phyloP scores from a whole-genome alignment of 2,329 filamentous ascomycete genomes.

The Dichotomopilus funicola region DNA sequence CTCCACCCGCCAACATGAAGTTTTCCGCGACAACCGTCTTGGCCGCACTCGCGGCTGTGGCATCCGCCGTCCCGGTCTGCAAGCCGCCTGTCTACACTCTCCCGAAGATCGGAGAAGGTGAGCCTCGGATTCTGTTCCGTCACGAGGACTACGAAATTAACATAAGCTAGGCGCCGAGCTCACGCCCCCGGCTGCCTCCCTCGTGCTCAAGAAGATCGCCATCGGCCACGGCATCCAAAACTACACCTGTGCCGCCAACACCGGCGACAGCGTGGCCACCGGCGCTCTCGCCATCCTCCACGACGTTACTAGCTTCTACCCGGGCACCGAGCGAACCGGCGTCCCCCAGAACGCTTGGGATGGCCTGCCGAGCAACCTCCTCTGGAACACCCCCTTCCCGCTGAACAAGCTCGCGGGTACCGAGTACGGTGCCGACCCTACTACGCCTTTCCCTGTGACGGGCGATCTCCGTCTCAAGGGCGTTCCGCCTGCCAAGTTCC shows the following conservation, averaged over 20 bases:
- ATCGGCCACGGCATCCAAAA: conserved; percentile 63
- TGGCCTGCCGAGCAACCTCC: conserved; percentile 34
- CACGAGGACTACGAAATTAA: not conserved
- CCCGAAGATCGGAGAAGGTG: conserved; percentile 17
- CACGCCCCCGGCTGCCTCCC: conserved; percentile 32
- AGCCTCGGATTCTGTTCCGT: not conserved
- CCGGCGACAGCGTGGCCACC: conserved; percentile 30
- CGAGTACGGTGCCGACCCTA: conserved; percentile 37
- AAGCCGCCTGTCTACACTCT: conserved; percentile 15
- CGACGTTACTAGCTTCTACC: conserved; percentile 49
- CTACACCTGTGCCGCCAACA: conserved; percentile 50
- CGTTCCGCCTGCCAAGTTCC: conserved; percentile 33
- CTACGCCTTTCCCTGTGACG: conserved; percentile 38
- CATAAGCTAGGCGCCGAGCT: conserved; percentile 36
- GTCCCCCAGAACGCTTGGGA: conserved; percentile 35
- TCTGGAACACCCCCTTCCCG: conserved; percentile 39
- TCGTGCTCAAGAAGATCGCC: conserved; percentile 47
- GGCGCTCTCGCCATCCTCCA: conserved; percentile 56
- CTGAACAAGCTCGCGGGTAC: conserved; percentile 37
- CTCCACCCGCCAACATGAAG: conserved; percentile 18
- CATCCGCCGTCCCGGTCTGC: conserved; percentile 18
- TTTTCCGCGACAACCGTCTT: conserved; percentile 17
- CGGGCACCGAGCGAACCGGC: conserved; percentile 34
- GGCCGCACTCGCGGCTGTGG: conserved; percentile 19
- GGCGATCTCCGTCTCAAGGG: conserved; percentile 34